A percentile compares a stretch with the other conserved stretches of the same genome.
Conservation (phyloP, 345 rosid species). For the Euclidium syriacum region DNA sequence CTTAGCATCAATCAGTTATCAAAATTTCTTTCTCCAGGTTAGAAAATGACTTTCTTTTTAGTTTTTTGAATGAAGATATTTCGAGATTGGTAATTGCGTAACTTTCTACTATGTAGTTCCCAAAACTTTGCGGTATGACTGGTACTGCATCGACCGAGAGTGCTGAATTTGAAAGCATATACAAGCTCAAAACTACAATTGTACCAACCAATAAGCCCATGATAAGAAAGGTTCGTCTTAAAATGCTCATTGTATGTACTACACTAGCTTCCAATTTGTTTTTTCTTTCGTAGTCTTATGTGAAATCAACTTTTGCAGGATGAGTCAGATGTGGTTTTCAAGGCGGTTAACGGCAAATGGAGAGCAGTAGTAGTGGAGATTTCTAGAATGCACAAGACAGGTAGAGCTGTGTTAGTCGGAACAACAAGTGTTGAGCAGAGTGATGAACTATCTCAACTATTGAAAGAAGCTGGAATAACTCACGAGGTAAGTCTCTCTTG, state of each 20-base stretch:
- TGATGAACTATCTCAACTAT: conserved; percentile 75
- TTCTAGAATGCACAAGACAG: conserved; percentile 89
- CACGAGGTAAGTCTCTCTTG: conserved; percentile 64
- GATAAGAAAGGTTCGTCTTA: conserved; percentile 78
- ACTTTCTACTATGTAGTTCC: conserved; percentile 52
- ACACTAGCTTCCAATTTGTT: background rate
- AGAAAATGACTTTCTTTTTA: conserved; percentile 21
- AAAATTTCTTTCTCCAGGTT: conserved; percentile 98
- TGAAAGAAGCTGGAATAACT: conserved; percentile 77
- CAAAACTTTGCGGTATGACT: conserved; percentile 98
- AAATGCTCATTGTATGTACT: background rate
- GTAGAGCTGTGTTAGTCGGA: conserved; percentile 93
- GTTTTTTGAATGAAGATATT: conserved; percentile 9
- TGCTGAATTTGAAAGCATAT: conserved; percentile 97
- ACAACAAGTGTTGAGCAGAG: conserved; percentile 99
- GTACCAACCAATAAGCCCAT: conserved; percentile 97
- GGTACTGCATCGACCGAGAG: conserved; percentile 98
- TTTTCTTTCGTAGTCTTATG: background rate
- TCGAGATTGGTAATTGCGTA: background rate
- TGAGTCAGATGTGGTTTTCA: conserved; percentile 95
- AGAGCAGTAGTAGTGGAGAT: conserved; percentile 92
- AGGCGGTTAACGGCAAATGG: conserved; percentile 91
- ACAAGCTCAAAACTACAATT: conserved; percentile 92
- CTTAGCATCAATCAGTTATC: conserved; percentile 93
- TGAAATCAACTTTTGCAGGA: conserved; percentile 60